A percentile compares a stretch with the other conserved stretches of the same genome.
Evolutionary conservation across 345 rosid genomes (phyloP).

Genomic region (Salix exigua): DNA sequence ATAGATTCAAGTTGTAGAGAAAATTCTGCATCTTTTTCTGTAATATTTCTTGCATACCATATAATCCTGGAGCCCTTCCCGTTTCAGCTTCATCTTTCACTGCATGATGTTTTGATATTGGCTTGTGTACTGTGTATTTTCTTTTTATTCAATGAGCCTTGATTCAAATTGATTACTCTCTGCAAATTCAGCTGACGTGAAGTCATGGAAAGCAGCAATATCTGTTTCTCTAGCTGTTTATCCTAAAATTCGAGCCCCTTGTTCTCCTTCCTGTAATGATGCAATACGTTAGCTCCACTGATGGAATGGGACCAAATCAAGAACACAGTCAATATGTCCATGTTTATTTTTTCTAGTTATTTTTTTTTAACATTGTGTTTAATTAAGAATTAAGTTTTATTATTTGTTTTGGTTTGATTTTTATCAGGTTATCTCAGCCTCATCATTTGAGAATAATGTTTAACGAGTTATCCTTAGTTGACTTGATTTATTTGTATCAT

Average conservation of each 20-base stretch:
- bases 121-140: neutral
- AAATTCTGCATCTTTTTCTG: neutral
- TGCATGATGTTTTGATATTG: neutral
- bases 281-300: no score
- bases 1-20: neutral
- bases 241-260: neutral
- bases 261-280: neutral
- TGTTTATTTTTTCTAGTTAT: no score
- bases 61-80: neutral
- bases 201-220: neutral
- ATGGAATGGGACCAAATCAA: no score
- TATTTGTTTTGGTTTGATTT: no score
- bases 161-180: neutral
- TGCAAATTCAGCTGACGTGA: neutral
- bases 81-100: neutral
- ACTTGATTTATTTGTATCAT: no score
- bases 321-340: no score
- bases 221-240: neutral
- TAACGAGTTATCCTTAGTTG: no score
- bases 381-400: no score
- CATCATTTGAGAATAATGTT: accelerated
- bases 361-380: no score
- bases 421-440: no score
- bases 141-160: neutral
- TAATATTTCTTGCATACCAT: neutral